Evolutionary conservation across 2,329 filamentous ascomycete species (phyloP), one percentile per base, ranked within the genome.

Genomic region (Fusarium devonianum): DNA sequence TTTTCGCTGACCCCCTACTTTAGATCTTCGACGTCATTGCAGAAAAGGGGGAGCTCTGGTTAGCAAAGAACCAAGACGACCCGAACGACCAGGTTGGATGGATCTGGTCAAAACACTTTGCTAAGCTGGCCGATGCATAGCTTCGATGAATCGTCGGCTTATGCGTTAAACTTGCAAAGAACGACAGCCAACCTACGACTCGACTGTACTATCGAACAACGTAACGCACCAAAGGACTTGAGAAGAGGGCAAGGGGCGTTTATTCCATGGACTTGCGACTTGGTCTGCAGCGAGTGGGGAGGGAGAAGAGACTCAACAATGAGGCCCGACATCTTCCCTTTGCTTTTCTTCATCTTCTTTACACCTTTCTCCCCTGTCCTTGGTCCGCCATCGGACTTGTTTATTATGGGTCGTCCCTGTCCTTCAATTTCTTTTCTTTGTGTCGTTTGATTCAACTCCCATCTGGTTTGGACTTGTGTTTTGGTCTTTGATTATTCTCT

Each of bases 31-130:
- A 93, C 74, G 88, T 99, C 42, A 91, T 99, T 67, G 94, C 88
- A 21, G 92, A 97, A 72, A 97, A 97, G 71, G 94, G 94, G 57
- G 94, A 99, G 76, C 81, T 97, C 37, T 99, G 94, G 94, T 84
- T 99, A 48, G 94, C 94, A 42, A 91, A 91, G 72, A 99, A 99
- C 69, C 94, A 99, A 74, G 94, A 99, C 67, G 94, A 99, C 71
- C 77, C 85, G 2, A 80, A 78, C 9, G 83, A 88, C 58, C 81
- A 86, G 58, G 86, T 97, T 23, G 94, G 94, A 40, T 99, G 94
- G 94, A 96, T 99, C 66, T 99, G 94, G 94, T 96, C 92, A 66
- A 97, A 97, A 72, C 94, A 99, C 75, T 99, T 99, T 78, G 88
- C 88, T 42, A 84, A 83, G 68, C 67, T 85, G 56, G 82, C 81